These are phyloP conservation scores for Epicoccum nigrum DNA, from an alignment of 2,329 filamentous ascomycete species.

Conservation along the genomic window DNA sequence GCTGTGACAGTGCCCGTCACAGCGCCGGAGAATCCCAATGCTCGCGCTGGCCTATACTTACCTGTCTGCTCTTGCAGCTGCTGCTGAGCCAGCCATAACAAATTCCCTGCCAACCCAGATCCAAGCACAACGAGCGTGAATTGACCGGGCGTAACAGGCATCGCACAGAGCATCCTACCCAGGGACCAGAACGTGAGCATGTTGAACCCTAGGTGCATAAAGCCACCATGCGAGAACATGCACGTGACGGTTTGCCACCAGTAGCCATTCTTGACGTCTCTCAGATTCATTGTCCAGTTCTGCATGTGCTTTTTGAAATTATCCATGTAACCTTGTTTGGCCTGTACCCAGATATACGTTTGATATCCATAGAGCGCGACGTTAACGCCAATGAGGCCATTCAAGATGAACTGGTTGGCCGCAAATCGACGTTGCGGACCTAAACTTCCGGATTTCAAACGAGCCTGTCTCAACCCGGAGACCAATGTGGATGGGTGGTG, in stretches of 20 bases:
- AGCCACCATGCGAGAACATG: constrained; percentile 48
- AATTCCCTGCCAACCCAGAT: constrained; percentile 34
- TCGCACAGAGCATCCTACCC: constrained; percentile 38
- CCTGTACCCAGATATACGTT: constrained; percentile 40
- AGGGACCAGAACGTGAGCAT: constrained; percentile 50
- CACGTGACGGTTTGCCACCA: constrained; percentile 50
- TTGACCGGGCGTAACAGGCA: constrained; percentile 37
- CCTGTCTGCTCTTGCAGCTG: constrained; percentile 9
- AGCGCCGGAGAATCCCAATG: constrained; percentile 48
- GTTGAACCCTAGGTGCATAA: constrained; percentile 50
- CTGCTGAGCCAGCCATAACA: constrained; percentile 24
- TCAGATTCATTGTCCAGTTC: constrained; percentile 46
- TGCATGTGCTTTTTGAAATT: constrained; percentile 24
- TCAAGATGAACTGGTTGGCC: constrained; percentile 32
- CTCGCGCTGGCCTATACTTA: constrained; percentile 13
- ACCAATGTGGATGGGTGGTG: constrained; percentile 10
- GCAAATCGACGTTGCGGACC: constrained; percentile 2
- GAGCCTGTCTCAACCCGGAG: constrained; percentile 4
- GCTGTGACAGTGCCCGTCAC: constrained; percentile 50
- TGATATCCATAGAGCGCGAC: constrained; percentile 48
- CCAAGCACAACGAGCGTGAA: constrained; percentile 40
- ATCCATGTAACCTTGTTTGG: constrained; percentile 23
- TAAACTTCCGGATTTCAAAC: constrained; percentile 11
- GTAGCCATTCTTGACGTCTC: constrained; percentile 31
- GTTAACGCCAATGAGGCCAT: constrained; percentile 50